phyloP scores from a whole-genome alignment of 495 filamentous ascomycete genomes.

The Tuber microsphaerosporum region DNA sequence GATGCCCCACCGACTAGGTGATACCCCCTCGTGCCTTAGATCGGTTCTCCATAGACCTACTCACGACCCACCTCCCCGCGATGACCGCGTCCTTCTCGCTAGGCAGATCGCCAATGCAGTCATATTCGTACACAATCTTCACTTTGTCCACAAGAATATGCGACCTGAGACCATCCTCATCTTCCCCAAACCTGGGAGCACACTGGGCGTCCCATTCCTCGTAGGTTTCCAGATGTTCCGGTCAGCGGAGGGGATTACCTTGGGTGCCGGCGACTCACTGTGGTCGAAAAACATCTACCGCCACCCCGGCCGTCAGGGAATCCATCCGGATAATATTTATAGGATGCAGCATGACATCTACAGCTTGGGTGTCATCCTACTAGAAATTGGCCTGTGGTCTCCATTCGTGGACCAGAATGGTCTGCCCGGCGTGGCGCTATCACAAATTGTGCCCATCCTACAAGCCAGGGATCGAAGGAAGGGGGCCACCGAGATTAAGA shows the following conservation, averaged over 20 bases:
- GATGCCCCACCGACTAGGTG: slow-evolving; percentile 12
- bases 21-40: slow-evolving; percentile 22
- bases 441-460: slow-evolving; percentile 13
- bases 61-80: slow-evolving; percentile 35
- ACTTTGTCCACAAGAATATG: slow-evolving; percentile 56
- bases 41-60: slow-evolving; percentile 35
- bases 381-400: slow-evolving; percentile 45
- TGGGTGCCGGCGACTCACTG: slow-evolving; percentile 42
- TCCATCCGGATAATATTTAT: slow-evolving; percentile 44
- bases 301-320: slow-evolving; percentile 52
- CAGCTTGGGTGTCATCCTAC: slow-evolving; percentile 37
- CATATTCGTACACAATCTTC: slow-evolving; percentile 48
- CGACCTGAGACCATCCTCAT: slow-evolving; percentile 51
- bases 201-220: slow-evolving; percentile 43
- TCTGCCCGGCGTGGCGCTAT: neutral
- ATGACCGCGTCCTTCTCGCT: slow-evolving; percentile 45
- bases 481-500: slow-evolving; percentile 43
- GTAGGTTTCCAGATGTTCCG: slow-evolving; percentile 52
- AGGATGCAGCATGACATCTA: slow-evolving; percentile 62
- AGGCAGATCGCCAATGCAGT: slow-evolving; percentile 46
- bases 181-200: slow-evolving; percentile 39
- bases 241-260: slow-evolving; percentile 43
- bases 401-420: slow-evolving; percentile 44
- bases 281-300: slow-evolving; percentile 53
- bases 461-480: slow-evolving; percentile 9